Evolutionary conservation across 78 protist species (phyloP), one percentile per base, ranked within the genome.

Genomic region (Dictyostelium purpureum): DNA sequence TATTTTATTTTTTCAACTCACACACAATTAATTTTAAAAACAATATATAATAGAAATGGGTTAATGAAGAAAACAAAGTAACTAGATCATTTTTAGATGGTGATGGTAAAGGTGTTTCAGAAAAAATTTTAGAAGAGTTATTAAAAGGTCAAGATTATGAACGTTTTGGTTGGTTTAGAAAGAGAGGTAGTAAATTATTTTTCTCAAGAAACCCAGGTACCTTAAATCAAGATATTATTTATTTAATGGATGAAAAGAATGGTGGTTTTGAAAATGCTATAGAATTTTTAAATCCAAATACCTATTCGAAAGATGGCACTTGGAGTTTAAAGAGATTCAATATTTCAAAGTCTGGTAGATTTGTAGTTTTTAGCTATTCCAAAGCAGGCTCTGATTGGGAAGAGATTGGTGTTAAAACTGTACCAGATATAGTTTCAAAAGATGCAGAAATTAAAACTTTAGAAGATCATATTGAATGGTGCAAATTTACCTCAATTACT

Each of bases 371-470:
- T 37, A 73, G 94, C 9, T 51, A 79, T 26, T 43, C 89, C 9
- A 56, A 77, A 43, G 77, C 88, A 38, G 99, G 98, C 40, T 43
- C 87, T 5, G 99, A 97, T 71, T 98, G 99, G 98, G 69, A 63
- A 38, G 85, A 83, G 7, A 31, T 96, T 4, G 11, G 81, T n/a
- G 51, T 97, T 14, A 14, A 31, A 10, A 57, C 63, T 10, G 47
- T 80, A 1, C 85, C 69, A 16, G 51, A 57, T 6, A 83, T 43
- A 2, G 31, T 42, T 2, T 6, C 42, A 4, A 63, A 63, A 63
- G 45, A 9, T 40, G 16, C 35, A 24, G 42, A 28, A 16, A 12
- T 51, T 6, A 77, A 43, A 11, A 31, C 47, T 10, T 81, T 88
- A 19, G 73, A 7, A 24, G 98, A 97, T 71, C 21, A 18, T n/a